These are phyloP conservation scores for Vinca major DNA, from an alignment of 305 asterid genomes.

Conservation along the genomic window DNA sequence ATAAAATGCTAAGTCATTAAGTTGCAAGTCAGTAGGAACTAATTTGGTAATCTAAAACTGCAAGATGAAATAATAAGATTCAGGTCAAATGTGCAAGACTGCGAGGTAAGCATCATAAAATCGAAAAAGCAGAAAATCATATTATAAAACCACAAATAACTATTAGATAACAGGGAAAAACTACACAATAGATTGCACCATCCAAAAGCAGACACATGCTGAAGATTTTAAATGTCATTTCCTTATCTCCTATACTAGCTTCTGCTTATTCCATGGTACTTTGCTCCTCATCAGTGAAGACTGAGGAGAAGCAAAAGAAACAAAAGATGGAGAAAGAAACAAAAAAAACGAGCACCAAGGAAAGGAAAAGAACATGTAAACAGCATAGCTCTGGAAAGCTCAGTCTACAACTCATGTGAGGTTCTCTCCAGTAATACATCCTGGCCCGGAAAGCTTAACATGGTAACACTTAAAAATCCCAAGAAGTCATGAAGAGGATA, in stretches of 20 bases:
- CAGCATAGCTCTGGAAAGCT: too few relatives aligned
- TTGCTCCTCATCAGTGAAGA: neutral
- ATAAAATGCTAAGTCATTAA: constrained; percentile 62
- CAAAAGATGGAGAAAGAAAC: neutral
- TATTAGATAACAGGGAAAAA: neutral
- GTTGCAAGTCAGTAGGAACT: constrained; percentile 50
- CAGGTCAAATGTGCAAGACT: neutral
- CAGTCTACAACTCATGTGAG: too few relatives aligned
- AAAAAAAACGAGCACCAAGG: neutral
- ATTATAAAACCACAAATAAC: neutral
- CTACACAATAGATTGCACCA: neutral
- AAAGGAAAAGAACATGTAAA: neutral
- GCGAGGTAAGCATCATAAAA: neutral
- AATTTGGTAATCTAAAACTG: constrained; percentile 10
- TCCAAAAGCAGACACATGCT: constrained; percentile 1
- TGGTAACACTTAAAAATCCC: too few relatives aligned
- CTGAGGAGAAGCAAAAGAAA: neutral
- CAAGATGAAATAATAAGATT: constrained; percentile 4
- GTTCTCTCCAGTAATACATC: too few relatives aligned
- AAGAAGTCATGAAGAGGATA: too few relatives aligned
- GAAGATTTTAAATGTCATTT: constrained; percentile 10
- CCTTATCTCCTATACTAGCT: neutral
- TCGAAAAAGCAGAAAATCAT: neutral
- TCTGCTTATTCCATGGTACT: neutral
- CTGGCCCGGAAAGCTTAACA: too few relatives aligned